Conservation (phyloP, 176 grass and related monocot genomes). For the Elymus sibiricus region DNA sequence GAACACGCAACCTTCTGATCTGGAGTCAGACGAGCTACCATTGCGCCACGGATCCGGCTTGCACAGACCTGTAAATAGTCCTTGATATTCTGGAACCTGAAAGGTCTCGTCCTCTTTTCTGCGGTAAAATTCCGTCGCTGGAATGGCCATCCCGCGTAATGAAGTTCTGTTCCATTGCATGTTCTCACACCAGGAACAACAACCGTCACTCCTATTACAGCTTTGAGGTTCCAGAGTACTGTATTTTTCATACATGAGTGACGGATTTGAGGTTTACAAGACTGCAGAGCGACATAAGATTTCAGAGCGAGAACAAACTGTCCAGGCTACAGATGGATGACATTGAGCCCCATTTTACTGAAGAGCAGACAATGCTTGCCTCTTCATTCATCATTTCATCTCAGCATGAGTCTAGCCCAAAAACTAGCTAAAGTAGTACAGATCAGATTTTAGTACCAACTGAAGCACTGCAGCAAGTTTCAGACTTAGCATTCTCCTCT, state of each 20-base stretch:
- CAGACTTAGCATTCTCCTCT: not conserved
- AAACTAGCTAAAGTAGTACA: not conserved
- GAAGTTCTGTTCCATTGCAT: not conserved
- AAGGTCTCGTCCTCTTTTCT: not conserved
- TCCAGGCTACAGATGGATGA: not conserved
- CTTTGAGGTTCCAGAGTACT: not conserved
- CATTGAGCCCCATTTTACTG: not conserved
- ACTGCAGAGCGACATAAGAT: not conserved
- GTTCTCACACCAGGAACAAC: not conserved
- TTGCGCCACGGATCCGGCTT: slow-evolving; percentile 85
- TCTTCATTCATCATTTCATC: slow-evolving; percentile 8
- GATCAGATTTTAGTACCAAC: not conserved
- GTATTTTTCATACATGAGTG: not conserved
- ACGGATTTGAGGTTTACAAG: not conserved
- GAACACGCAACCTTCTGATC: slow-evolving; percentile 99
- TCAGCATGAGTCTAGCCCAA: not conserved
- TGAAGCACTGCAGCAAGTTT: not conserved
- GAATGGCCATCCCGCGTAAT: not conserved
- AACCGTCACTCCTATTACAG: not conserved
- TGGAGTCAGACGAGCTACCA: slow-evolving; percentile 99
- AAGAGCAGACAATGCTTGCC: not conserved
- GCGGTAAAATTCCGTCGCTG: not conserved
- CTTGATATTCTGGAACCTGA: too few species aligned
- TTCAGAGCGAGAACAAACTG: not conserved
- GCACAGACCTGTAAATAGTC: fast-evolving